Base-by-base conservation (phyloP, 1,139 yeast species). In the Taiozyma sp. region DNA sequence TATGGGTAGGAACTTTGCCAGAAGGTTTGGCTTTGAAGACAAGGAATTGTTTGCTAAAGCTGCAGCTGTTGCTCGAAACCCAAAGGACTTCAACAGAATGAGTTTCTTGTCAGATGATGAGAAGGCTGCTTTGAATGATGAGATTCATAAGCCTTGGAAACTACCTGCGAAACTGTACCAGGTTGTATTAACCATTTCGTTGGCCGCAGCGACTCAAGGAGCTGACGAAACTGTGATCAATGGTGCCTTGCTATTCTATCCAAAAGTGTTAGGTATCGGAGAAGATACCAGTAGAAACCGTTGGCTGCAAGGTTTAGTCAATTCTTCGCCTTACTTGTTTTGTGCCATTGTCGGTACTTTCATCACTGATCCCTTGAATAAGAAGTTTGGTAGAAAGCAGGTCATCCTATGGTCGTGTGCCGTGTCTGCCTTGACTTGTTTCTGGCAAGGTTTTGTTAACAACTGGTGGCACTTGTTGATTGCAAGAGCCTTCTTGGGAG, bases 181-280 rank as follows among this genome's bases (percentile, higher is more conserved):
- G 55, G 81, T 86, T 47, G 77, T 85, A 52, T 76, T 85, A 14
- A 77, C 86, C 66, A 85, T 89, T 44, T 85, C 95, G 10, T 80
- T 87, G 83, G 88, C 91, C 46, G 96, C 96, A 22, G 86, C 89
- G 7, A 89, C 88, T 43, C 95, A 87, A 67, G 96, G 96, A 60
- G 86, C 87, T 93, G 96, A 88, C 66, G 95, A 88, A 66, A 77
- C 93, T 2, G 95, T 86, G 22, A 77, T 85, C 51, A 86, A 87
- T 60, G 96, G 95, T 53, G 95, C 95, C 11, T 80, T 83, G 52
- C 69, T 86, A 44, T 84, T 80, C 62, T 86, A 81, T 67, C 87
- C 89, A 5, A 59, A 63, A 7, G 71, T 68, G 42, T 72, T 85
- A 59, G 82, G 80, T 1, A 71, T 83, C 47, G 72, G 70, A 14